A percentile compares a stretch with the other conserved stretches of the same genome.
phyloP scores from a whole-genome alignment of 768 basidiomycete genomes.

The Boletus tomentosulus region DNA sequence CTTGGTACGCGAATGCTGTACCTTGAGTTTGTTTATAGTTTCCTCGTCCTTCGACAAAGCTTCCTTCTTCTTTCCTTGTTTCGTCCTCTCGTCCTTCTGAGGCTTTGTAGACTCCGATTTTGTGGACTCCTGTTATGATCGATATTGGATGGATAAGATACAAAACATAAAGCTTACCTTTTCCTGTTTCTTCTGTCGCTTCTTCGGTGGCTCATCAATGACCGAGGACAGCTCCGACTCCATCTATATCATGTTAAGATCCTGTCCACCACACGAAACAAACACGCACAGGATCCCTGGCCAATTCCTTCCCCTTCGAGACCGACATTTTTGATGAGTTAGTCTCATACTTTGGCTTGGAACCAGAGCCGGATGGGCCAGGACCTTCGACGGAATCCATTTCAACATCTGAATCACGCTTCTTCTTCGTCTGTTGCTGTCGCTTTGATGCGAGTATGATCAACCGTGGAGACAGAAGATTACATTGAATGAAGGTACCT shows the following conservation, averaged over 20 bases:
- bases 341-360: background rate
- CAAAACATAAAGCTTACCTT: slow-evolving; percentile 22
- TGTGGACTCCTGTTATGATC: slow-evolving; percentile 10
- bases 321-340: slow-evolving; percentile 3
- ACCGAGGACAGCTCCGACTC: slow-evolving; percentile 56
- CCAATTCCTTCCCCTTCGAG: slow-evolving; percentile 5
- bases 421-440: background rate
- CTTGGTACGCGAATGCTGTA: slow-evolving; percentile 17
- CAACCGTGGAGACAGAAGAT: background rate
- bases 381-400: slow-evolving; percentile 5
- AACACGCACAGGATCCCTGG: slow-evolving; percentile 20
- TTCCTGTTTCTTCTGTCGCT: slow-evolving; percentile 40
- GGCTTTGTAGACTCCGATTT: slow-evolving; percentile 19
- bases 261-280: slow-evolving; percentile 18
- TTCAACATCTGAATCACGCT: slow-evolving; percentile 8
- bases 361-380: slow-evolving; percentile 10
- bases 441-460: background rate
- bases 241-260: slow-evolving; percentile 12
- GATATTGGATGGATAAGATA: background rate
- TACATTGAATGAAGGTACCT: slow-evolving; percentile 1
- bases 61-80: slow-evolving; percentile 29
- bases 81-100: slow-evolving; percentile 25
- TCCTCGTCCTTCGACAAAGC: slow-evolving; percentile 59
- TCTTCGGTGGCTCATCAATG: slow-evolving; percentile 52
- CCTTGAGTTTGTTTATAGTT: slow-evolving; percentile 73